These are phyloP conservation scores for Candida easanensis DNA, from an alignment of 805 yeast genomes.

Conservation along the genomic window DNA sequence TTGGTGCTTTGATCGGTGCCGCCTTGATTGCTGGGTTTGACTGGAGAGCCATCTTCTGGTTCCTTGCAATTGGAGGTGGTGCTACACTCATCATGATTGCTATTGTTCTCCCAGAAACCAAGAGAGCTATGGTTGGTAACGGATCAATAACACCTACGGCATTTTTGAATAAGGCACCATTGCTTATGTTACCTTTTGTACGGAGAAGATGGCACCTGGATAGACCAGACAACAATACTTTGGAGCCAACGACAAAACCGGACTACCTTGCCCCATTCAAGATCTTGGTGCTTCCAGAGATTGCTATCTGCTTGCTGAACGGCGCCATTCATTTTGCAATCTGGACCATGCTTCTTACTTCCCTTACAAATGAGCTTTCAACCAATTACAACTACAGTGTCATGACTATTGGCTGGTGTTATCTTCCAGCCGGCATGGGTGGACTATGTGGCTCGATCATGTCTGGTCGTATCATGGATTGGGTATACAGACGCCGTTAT, in stretches of 20 bases:
- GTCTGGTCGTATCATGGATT: slow-evolving; percentile 57
- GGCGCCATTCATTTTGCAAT: slow-evolving; percentile 61
- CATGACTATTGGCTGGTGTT: slow-evolving; percentile 64
- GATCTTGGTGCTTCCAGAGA: slow-evolving; percentile 42
- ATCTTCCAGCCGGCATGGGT: slow-evolving; percentile 71
- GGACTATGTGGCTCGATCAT: slow-evolving; percentile 57
- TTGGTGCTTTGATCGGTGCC: slow-evolving; percentile 72
- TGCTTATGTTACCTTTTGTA: slow-evolving; percentile 27
- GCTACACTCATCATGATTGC: slow-evolving; percentile 33
- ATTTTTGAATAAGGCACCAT: slow-evolving; percentile 43
- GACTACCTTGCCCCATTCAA: slow-evolving; percentile 39
- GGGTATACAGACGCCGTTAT: slow-evolving; percentile 31
- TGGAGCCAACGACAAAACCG: slow-evolving; percentile 24
- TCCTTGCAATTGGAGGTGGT: slow-evolving; percentile 65
- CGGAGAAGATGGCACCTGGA: slow-evolving; percentile 26
- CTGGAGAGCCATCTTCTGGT: slow-evolving; percentile 83
- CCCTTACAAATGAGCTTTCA: slow-evolving; percentile 55
- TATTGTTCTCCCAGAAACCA: slow-evolving; percentile 68
- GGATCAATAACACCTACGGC: slow-evolving; percentile 56
- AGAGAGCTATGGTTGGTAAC: slow-evolving; percentile 69
- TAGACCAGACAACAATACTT: slow-evolving; percentile 31
- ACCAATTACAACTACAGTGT: slow-evolving; percentile 48
- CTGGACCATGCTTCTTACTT: slow-evolving; percentile 70
- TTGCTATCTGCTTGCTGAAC: slow-evolving; percentile 50
- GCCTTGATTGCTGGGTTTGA: slow-evolving; percentile 41